These are phyloP conservation scores for Monosporascus sp. DNA, from an alignment of 2,329 filamentous ascomycete genomes.

Conservation along the genomic window DNA sequence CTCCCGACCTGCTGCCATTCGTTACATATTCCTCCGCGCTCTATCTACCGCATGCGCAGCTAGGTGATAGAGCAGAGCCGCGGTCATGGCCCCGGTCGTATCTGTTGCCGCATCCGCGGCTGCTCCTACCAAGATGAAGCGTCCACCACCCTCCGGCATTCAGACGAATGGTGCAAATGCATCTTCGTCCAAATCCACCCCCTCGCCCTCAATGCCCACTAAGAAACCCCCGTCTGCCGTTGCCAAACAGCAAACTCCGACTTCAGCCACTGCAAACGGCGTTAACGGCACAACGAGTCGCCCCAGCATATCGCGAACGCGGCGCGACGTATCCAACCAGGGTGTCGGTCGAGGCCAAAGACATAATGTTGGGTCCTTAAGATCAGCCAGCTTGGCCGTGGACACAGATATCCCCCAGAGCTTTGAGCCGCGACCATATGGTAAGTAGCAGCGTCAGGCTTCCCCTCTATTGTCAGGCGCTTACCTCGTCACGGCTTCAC, in stretches of 20 bases:
- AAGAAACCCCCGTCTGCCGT: conserved; percentile 46
- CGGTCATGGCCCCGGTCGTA: conserved; percentile 51
- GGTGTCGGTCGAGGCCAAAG: conserved; percentile 42
- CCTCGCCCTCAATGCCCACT: conserved; percentile 51
- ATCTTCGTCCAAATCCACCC: conserved; percentile 52
- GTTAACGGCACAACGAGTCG: conserved; percentile 42
- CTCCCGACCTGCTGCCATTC: background rate
- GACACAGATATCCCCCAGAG: conserved; percentile 34
- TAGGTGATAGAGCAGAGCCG: conserved; percentile 11
- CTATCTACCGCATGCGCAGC: background rate
- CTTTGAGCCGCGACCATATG: conserved; percentile 46
- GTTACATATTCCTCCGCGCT: background rate
- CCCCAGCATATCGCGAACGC: conserved; percentile 48
- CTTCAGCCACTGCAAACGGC: conserved; percentile 34
- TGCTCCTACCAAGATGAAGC: conserved; percentile 58
- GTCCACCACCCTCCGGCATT: conserved; percentile 59
- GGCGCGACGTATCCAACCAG: conserved; percentile 49
- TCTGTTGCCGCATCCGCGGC: conserved; percentile 31
- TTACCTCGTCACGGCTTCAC: conserved; percentile 10
- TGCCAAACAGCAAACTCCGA: conserved; percentile 43
- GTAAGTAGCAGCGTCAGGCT: conserved; percentile 30
- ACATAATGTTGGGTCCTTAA: conserved; percentile 41
- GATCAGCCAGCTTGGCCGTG: conserved; percentile 42
- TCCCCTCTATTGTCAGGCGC: conserved; percentile 7
- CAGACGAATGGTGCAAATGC: conserved; percentile 54